Evolutionary conservation across 2,329 filamentous ascomycete species (phyloP).

Genomic region (Sarocladium kiliense): DNA sequence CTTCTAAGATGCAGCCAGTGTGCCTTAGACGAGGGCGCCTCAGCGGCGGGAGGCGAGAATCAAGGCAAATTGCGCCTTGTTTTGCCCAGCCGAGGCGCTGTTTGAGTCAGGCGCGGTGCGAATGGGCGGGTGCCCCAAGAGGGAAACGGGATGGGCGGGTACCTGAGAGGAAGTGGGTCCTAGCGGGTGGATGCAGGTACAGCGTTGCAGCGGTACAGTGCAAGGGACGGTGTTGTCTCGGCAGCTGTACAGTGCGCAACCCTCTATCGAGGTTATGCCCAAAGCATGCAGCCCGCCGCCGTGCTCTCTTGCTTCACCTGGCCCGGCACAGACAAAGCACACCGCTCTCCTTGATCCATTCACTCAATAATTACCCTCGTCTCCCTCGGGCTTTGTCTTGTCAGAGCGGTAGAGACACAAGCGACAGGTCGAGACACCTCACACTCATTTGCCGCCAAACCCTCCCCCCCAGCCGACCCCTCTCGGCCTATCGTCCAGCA

Average conservation of each 20-base stretch:
- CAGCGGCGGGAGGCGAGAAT: neutral
- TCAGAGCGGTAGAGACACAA: constrained; percentile 1
- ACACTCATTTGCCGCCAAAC: neutral
- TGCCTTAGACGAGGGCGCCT: neutral
- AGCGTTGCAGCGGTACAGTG: neutral
- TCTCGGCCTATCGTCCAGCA: neutral
- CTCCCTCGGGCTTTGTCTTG: too few relatives aligned
- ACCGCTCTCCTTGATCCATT: too few relatives aligned
- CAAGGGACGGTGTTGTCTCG: neutral
- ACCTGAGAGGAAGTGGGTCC: neutral
- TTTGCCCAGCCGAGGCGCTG: constrained; percentile 1
- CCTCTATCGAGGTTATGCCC: too few relatives aligned
- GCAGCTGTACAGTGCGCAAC: neutral
- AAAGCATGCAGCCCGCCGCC: too few relatives aligned
- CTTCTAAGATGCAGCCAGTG: too few relatives aligned
- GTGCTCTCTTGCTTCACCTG: too few relatives aligned
- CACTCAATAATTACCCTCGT: too few relatives aligned
- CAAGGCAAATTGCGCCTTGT: constrained; percentile 5
- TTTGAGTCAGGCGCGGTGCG: neutral
- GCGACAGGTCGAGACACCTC: neutral
- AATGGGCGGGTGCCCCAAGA: neutral
- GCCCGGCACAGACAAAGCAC: too few relatives aligned
- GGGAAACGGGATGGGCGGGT: constrained; percentile 3
- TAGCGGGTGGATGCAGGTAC: constrained; percentile 4
- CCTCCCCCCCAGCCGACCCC: neutral